phyloP scores from a whole-genome alignment of 352 stramenopile species.

The Phytophthora quininea region DNA sequence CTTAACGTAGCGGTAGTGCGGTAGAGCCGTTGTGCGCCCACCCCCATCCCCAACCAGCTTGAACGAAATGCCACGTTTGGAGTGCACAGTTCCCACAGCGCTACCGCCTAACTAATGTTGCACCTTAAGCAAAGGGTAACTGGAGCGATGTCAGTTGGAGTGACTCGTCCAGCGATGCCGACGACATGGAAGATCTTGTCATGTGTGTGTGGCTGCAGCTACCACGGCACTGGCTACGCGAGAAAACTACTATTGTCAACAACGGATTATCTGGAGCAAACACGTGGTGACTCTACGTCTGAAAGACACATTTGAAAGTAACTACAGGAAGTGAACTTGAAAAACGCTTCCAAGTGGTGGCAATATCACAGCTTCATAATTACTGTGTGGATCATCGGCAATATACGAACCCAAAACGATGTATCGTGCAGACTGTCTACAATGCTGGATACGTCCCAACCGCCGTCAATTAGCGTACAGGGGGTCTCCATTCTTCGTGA shows the following conservation, averaged over 20 bases:
- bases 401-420: background rate
- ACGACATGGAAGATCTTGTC: background rate
- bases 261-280: background rate
- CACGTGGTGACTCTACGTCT: background rate
- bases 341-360: background rate
- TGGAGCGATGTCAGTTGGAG: background rate
- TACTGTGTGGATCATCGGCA: background rate
- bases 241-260: background rate
- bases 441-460: background rate
- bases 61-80: background rate
- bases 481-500: background rate
- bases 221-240: background rate
- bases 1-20: background rate
- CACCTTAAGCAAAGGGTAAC: background rate
- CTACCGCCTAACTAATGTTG: background rate
- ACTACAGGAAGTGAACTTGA: background rate
- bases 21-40: background rate
- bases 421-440: background rate
- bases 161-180: background rate
- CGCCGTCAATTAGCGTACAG: background rate
- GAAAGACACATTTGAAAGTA: background rate
- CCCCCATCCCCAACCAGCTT: background rate
- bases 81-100: background rate
- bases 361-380: background rate
- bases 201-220: background rate